Base-by-base conservation (phyloP, 2,329 filamentous ascomycete genomes). In the Chrysoporthe puriensis region DNA sequence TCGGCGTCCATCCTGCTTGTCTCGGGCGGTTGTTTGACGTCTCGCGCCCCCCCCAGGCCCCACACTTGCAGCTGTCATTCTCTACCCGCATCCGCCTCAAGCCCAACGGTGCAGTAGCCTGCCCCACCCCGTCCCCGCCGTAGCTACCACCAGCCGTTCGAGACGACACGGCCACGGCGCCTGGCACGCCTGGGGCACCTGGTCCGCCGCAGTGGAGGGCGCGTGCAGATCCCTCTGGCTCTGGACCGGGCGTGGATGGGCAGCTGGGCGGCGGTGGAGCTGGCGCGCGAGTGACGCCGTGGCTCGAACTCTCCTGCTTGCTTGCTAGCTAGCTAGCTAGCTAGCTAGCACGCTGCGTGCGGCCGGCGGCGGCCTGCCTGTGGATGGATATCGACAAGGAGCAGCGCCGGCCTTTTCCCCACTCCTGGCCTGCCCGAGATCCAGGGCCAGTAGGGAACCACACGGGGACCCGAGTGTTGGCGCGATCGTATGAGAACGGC, bases 31-130 rank as follows among this genome's bases (percentile, higher is more conserved):
- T 60, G 57, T 13, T 61, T 48, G 21, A 18, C n/a, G 11, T 48
- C 43, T 46, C 43, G 18, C 26, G n/a, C 16, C 26, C 16, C 16
- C 26, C 42, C 13, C 16, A 16, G 21, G 14, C 43, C 42, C 59
- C 42, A 14, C 36, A 61, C 42, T n/a, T 48, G 59, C 43, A 61
- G 43, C 59, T 46, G 43, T 36, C 42, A 48, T 34, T 44, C 4
- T 16, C 59, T 44, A 48, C 42, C 59, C 59, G 59, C 59, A 61
- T 40, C 13, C 36, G 18, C 59, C 42, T 21, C 26, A 46, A 61
- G 42, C 56, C 21, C 57, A 44, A 60, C 57, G 40, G 57, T 60
- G 40, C 57, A 44, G 57, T 44, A 32, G 21, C 57, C 36, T 44
- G n/a, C 57, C 40, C 57, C 57, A 44, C 57, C 40, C 3, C 18